Percentiles rank a stretch among this genome's conserved stretches.
These are phyloP conservation scores for Pseudotsuga menziesii DNA, from an alignment of 75 land plant genomes.

Conservation along the genomic window DNA sequence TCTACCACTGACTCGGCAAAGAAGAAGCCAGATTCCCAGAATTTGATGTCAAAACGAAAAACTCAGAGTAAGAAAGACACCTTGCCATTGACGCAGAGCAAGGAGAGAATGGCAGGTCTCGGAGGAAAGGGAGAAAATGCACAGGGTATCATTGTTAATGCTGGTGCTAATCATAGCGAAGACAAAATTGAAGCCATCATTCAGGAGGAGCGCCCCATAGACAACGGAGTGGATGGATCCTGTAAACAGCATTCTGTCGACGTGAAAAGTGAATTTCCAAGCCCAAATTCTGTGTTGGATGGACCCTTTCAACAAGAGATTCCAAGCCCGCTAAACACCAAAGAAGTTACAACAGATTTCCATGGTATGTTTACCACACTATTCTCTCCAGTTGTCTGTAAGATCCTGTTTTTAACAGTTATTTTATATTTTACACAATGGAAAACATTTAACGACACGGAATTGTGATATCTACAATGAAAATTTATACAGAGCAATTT, in stretches of 20 bases:
- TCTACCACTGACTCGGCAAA: not conserved
- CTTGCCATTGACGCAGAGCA: not conserved
- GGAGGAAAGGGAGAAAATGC: not conserved
- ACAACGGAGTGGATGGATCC: not conserved
- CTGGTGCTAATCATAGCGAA: not conserved
- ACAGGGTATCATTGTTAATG: not conserved
- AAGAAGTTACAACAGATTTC: conserved; percentile 4
- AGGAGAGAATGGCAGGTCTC: not conserved
- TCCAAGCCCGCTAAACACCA: not conserved
- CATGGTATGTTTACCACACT: not conserved
- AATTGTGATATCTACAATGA: not conserved
- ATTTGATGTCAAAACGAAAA: not conserved
- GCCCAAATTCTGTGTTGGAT: conserved; percentile 7
- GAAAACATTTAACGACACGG: not conserved
- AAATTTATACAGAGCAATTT: not conserved
- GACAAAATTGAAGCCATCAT: not conserved
- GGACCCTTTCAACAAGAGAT: not conserved
- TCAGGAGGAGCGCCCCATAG: not conserved
- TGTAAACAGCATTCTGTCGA: not conserved
- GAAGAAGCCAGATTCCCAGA: not conserved
- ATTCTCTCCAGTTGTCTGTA: not conserved
- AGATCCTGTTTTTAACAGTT: not conserved
- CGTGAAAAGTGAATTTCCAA: conserved; percentile 5
- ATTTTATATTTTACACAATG: not conserved
- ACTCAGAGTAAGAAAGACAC: not conserved